phyloP scores from a whole-genome alignment of 1,139 yeast genomes.

The Candida frijolesensis region DNA sequence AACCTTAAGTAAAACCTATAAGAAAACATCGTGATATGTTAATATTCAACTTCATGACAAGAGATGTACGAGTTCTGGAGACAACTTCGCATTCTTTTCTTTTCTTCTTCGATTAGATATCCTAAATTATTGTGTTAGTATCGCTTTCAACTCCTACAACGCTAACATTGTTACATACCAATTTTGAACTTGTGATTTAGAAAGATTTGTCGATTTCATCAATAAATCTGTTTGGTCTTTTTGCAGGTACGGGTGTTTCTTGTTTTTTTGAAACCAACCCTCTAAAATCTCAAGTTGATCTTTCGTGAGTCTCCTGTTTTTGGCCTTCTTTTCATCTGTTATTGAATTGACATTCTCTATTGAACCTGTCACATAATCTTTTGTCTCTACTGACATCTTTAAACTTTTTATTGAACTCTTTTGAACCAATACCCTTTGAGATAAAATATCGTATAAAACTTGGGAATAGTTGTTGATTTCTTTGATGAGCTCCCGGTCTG shows the following conservation, averaged over 20 bases:
- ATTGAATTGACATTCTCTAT: background rate
- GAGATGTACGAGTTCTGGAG: slow-evolving; percentile 12
- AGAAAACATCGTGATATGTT: too few relatives aligned
- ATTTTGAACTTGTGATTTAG: slow-evolving; percentile 15
- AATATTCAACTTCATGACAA: slow-evolving; percentile 1
- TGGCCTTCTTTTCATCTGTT: background rate
- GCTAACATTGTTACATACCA: slow-evolving; percentile 15
- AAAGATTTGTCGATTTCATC: slow-evolving; percentile 7
- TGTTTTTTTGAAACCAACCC: slow-evolving; percentile 11
- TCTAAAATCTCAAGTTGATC: slow-evolving; percentile 11
- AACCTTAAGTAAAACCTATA: too few relatives aligned
- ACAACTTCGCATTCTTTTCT: slow-evolving; percentile 10
- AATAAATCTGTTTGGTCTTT: slow-evolving; percentile 7
- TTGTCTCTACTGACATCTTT: background rate
- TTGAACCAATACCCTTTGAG: slow-evolving; percentile 7
- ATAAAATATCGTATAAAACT: slow-evolving; percentile 5
- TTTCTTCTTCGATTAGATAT: slow-evolving; percentile 17
- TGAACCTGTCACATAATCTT: background rate
- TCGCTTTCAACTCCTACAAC: background rate
- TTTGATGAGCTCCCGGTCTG: slow-evolving; percentile 1
- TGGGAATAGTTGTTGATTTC: slow-evolving; percentile 4
- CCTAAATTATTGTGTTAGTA: slow-evolving; percentile 13
- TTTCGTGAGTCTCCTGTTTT: background rate
- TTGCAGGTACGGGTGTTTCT: slow-evolving; percentile 8
- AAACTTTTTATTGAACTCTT: background rate